A percentile compares a stretch with the other conserved stretches of the same genome.
phyloP scores from a whole-genome alignment of 345 rosid species.

The Raphanus raphanistrum region DNA sequence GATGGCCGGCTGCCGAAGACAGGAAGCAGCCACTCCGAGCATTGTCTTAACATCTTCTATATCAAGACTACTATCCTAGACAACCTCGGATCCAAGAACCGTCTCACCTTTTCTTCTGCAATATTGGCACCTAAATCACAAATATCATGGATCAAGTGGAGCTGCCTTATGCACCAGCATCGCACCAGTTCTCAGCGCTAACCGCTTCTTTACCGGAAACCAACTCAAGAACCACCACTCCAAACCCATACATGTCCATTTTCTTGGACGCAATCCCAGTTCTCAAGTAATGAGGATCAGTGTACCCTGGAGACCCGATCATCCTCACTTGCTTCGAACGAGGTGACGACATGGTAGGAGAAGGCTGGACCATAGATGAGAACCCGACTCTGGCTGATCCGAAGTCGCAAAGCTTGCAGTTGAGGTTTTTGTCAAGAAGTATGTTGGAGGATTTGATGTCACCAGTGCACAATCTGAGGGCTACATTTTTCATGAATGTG shows the following conservation, averaged over 20 bases:
- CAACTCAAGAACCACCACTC: slow-evolving; percentile 73
- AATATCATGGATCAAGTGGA: slow-evolving; percentile 35
- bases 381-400: slow-evolving; percentile 88
- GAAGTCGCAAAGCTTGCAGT: slow-evolving; percentile 84
- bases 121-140: slow-evolving; percentile 7
- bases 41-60: slow-evolving; percentile 57
- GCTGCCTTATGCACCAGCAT: slow-evolving; percentile 49
- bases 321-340: slow-evolving; percentile 56
- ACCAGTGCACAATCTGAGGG: slow-evolving; percentile 76
- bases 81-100: slow-evolving; percentile 63
- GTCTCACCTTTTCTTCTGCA: slow-evolving; percentile 33
- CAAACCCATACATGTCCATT: slow-evolving; percentile 81
- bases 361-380: slow-evolving; percentile 58
- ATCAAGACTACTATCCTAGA: slow-evolving; percentile 46
- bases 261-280: slow-evolving; percentile 81
- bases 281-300: slow-evolving; percentile 80
- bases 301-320: slow-evolving; percentile 89
- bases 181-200: slow-evolving; percentile 57
- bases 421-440: slow-evolving; percentile 62
- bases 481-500: slow-evolving; percentile 71
- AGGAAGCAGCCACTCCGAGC: slow-evolving; percentile 51
- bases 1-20: slow-evolving; percentile 54
- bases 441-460: slow-evolving; percentile 84
- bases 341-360: slow-evolving; percentile 27
- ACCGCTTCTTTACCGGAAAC: slow-evolving; percentile 77